A percentile compares a stretch with the other conserved stretches of the same genome.
Evolutionary conservation across 1,284 basidiomycete species (phyloP).

Genomic region (Meripilus lineatus): DNA sequence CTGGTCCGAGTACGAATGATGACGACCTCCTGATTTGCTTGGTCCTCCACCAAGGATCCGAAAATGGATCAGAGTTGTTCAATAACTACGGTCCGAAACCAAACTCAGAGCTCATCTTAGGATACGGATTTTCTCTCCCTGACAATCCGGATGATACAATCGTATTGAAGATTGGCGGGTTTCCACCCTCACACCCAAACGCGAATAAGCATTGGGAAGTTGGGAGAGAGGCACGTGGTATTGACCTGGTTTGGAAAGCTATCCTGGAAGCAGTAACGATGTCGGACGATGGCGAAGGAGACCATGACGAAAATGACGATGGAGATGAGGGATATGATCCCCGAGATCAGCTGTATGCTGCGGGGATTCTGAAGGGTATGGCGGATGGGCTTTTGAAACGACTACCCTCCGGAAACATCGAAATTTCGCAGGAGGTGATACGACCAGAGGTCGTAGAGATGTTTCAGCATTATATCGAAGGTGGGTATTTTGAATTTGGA

Average conservation of each 20-base stretch:
- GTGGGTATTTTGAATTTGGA: too few species aligned
- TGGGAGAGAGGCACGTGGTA: conserved; percentile 49
- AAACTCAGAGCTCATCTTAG: conserved; percentile 82
- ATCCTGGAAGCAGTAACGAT: conserved; percentile 39
- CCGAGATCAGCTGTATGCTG: conserved; percentile 59
- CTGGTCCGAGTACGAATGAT: not conserved
- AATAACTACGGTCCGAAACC: conserved; percentile 88
- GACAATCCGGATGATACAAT: conserved; percentile 83
- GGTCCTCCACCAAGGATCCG: conserved; percentile 41
- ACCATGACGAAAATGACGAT: conserved; percentile 26
- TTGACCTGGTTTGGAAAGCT: conserved; percentile 57
- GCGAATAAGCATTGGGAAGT: conserved; percentile 52
- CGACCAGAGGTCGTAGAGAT: conserved; percentile 50
- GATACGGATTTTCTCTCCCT: conserved; percentile 80
- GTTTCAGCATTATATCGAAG: conserved; percentile 55
- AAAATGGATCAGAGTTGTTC: conserved; percentile 59
- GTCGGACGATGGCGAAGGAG: conserved; percentile 12
- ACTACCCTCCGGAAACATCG: conserved; percentile 32
- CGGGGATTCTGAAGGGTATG: conserved; percentile 63
- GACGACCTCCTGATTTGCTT: conserved; percentile 25
- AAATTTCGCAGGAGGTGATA: conserved; percentile 20
- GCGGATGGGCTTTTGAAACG: conserved; percentile 48
- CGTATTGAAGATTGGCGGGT: conserved; percentile 67
- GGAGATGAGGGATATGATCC: too few species aligned
- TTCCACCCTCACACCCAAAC: conserved; percentile 9